A percentile compares a stretch with the other conserved stretches of the same genome.
Conservation (phyloP, 2,329 filamentous ascomycete genomes). For the Aphanoascus verrucosus region DNA sequence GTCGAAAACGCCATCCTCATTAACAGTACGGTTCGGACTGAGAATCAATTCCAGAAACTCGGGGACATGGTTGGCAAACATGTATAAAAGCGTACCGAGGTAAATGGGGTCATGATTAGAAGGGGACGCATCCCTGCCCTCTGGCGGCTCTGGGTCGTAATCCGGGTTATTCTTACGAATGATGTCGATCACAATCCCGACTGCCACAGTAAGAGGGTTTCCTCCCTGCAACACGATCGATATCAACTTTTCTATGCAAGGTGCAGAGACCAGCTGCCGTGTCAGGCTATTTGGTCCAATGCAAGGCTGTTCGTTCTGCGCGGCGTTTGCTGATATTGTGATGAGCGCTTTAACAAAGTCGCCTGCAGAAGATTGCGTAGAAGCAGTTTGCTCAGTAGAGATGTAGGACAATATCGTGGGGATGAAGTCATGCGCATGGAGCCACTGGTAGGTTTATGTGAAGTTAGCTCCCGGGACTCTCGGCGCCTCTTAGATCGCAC, state of each 20-base stretch:
- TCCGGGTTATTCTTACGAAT: constrained; percentile 99
- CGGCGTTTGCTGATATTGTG: constrained; percentile 95
- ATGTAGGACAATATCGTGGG: constrained; percentile 79
- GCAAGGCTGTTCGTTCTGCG: constrained; percentile 95
- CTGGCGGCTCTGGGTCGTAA: constrained; percentile 85
- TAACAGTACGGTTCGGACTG: constrained; percentile 52
- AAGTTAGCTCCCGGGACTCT: constrained; percentile 4
- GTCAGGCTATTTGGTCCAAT: constrained; percentile 97
- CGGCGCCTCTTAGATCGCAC: not conserved
- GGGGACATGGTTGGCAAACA: constrained; percentile 83
- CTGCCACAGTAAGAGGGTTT: constrained; percentile 88
- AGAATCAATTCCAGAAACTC: constrained; percentile 88
- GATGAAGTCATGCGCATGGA: constrained; percentile 80
- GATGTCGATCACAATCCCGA: constrained; percentile 95
- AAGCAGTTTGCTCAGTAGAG: constrained; percentile 70
- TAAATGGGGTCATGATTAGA: constrained; percentile 91
- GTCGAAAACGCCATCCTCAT: constrained; percentile 43
- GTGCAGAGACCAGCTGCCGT: constrained; percentile 78
- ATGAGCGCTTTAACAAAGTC: constrained; percentile 99
- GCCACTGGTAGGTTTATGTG: constrained; percentile 53
- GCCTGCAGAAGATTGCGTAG: constrained; percentile 89
- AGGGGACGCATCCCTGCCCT: constrained; percentile 66
- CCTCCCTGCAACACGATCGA: constrained; percentile 85
- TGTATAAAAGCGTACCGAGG: constrained; percentile 73
- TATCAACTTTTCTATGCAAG: constrained; percentile 76